A percentile compares a stretch with the other conserved stretches of the same genome.
These are phyloP conservation scores for Diplotaxis tenuifolia DNA, from an alignment of 345 rosid genomes.

Conservation along the genomic window DNA sequence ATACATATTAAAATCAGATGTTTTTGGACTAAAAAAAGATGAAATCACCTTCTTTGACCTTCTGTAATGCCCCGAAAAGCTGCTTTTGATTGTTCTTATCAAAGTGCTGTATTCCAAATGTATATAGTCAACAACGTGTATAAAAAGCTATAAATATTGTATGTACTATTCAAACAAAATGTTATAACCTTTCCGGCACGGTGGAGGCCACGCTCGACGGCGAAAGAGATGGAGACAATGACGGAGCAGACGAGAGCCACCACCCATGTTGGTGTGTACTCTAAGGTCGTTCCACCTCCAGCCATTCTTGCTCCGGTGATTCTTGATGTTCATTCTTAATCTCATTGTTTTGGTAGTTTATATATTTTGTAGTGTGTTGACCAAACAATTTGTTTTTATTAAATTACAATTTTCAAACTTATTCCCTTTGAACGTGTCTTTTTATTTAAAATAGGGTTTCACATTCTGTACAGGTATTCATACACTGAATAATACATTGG, in stretches of 20 bases:
- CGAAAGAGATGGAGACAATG: slow-evolving; percentile 68
- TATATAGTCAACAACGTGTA: background rate
- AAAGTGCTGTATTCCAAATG: slow-evolving; percentile 25
- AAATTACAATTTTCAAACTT: background rate
- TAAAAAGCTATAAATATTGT: background rate
- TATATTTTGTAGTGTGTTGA: slow-evolving; percentile 12
- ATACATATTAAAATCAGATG: too few relatives aligned
- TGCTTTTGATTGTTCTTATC: slow-evolving; percentile 56
- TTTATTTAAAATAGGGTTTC: background rate
- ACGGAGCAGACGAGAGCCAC: slow-evolving; percentile 76
- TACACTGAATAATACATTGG: background rate
- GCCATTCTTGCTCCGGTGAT: slow-evolving; percentile 38
- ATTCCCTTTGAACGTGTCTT: slow-evolving; percentile 23
- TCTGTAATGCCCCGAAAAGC: slow-evolving; percentile 69
- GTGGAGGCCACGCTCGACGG: slow-evolving; percentile 65
- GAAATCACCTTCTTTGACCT: slow-evolving; percentile 76
- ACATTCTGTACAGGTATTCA: background rate
- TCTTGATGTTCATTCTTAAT: slow-evolving; percentile 13
- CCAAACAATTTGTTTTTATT: slow-evolving; percentile 2
- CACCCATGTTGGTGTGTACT: slow-evolving; percentile 84
- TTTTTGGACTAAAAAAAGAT: too few relatives aligned
- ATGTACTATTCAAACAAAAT: background rate
- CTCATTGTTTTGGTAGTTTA: background rate
- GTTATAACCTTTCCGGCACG: slow-evolving; percentile 63
- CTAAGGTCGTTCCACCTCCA: slow-evolving; percentile 58